Conservation (phyloP, 2,329 filamentous ascomycete genomes). For the Fusarium ramigenum region DNA sequence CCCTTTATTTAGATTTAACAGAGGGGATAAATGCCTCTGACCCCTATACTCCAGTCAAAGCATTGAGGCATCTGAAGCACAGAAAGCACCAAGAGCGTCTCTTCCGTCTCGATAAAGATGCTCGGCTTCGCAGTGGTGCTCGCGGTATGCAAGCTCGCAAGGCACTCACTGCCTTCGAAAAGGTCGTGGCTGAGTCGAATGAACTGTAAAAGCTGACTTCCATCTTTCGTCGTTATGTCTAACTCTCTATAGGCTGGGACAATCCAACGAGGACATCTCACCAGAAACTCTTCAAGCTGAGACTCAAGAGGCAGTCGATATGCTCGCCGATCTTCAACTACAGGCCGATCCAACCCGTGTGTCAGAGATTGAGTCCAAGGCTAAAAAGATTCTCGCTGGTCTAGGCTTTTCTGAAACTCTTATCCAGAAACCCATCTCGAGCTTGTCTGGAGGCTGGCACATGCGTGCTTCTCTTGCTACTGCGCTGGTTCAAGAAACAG, state of each 20-base stretch:
- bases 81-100: slow-evolving; percentile 69
- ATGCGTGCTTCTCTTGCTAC: slow-evolving; percentile 74
- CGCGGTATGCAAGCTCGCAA: slow-evolving; percentile 81
- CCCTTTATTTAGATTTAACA: slow-evolving; percentile 58
- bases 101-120: slow-evolving; percentile 77
- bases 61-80: slow-evolving; percentile 70
- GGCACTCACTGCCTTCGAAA: slow-evolving; percentile 74
- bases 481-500: slow-evolving; percentile 75
- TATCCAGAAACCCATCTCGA: slow-evolving; percentile 67
- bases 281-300: slow-evolving; percentile 68
- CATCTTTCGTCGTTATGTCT: neutral
- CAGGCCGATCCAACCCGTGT: slow-evolving; percentile 73
- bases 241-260: slow-evolving; percentile 51
- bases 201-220: slow-evolving; percentile 52
- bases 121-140: slow-evolving; percentile 76
- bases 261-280: slow-evolving; percentile 66
- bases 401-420: slow-evolving; percentile 75
- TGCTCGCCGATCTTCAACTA: slow-evolving; percentile 74
- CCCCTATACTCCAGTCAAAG: slow-evolving; percentile 65
- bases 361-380: slow-evolving; percentile 70
- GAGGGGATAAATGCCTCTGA: slow-evolving; percentile 67
- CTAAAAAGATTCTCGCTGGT: slow-evolving; percentile 72
- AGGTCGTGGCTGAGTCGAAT: slow-evolving; percentile 67
- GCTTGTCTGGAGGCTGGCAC: slow-evolving; percentile 80
- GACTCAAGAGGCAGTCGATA: slow-evolving; percentile 73